Evolutionary conservation across 139 green algal species (phyloP), one percentile per base, ranked within the genome.

Genomic region (Tetradesmus obliquus): DNA sequence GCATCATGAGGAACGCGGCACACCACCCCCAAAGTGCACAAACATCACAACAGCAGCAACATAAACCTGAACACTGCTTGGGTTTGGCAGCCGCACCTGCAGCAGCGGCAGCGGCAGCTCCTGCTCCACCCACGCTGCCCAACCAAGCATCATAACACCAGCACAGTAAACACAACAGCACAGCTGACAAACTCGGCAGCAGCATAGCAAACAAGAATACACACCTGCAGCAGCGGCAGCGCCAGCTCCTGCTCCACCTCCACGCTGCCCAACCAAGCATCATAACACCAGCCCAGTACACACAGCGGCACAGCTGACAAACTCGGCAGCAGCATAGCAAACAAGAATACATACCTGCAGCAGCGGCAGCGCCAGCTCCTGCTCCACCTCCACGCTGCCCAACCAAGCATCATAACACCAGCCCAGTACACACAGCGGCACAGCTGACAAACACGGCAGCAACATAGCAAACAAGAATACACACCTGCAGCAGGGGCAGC

Each of bases 171-270:
- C 32, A 45, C 32, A 45, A 45, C 32, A 45, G 32, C 32, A 51
- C 69, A 32, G 82, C 17, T 24, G 72, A 81, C 17, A 24, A 24
- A 99, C 32, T 45, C 32, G 32, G 97, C 82, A 94, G 95, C 92
- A 93, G 99, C 98, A 91, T 97, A 99, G 74, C 98, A 95, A 79
- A 94, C 91, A 94, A 99, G 99, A 99, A 99, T 97, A 94, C 32
- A 45, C 32, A 45, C 32, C 60, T 72, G 88, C 72, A 13, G 15
- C 72, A 81, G 72, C 72, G 20, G 17, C 72, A 81, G 72, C 51
- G 8, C 9, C 82, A 74, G 54, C 60, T 5, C 45, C 62, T 79
- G 32, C 32, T 45, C 32, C 32, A 45, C 32, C 51, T 96, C 32
- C 32, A 45, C 32, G 32, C 32, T 45, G 32, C 32, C 32, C 32